Conservation (phyloP, 306 rosid genomes). For the Vigna reflexopilosa region DNA sequence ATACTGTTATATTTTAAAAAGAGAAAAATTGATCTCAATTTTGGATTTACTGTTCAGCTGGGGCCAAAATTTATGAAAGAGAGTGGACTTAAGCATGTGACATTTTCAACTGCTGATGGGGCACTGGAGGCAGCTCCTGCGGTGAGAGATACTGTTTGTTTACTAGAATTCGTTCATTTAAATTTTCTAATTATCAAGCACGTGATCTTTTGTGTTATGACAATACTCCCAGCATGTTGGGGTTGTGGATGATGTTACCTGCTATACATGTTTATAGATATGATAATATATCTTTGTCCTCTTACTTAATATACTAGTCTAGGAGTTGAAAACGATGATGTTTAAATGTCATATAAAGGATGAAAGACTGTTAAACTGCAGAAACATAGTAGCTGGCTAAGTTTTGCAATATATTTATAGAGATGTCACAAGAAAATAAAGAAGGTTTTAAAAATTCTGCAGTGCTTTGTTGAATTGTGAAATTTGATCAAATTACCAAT, state of each 20-base stretch:
- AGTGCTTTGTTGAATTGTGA: background rate
- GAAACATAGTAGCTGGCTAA: slow-evolving; percentile 13
- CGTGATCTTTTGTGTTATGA: background rate
- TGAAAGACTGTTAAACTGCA: slow-evolving; percentile 24
- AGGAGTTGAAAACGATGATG: slow-evolving; percentile 18
- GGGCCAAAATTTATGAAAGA: slow-evolving; percentile 92
- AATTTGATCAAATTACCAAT: slow-evolving; percentile 5
- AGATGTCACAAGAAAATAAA: background rate
- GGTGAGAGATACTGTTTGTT: slow-evolving; percentile 56
- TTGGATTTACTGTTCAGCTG: slow-evolving; percentile 57
- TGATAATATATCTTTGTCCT: background rate
- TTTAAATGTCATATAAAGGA: slow-evolving; percentile 9
- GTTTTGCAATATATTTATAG: slow-evolving; percentile 18
- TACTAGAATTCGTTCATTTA: slow-evolving; percentile 10
- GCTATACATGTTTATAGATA: slow-evolving; percentile 15
- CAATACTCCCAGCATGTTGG: background rate
- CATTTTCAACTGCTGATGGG: slow-evolving; percentile 93
- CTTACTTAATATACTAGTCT: slow-evolving; percentile 28
- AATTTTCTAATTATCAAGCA: slow-evolving; percentile 1
- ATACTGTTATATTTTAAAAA: slow-evolving; percentile 4
- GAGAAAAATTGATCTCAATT: slow-evolving; percentile 26
- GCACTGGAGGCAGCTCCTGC: slow-evolving; percentile 99
- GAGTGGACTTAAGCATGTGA: slow-evolving; percentile 77
- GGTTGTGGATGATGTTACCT: slow-evolving; percentile 10
- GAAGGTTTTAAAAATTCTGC: background rate